Evolutionary conservation across 352 stramenopile genomes (phyloP), one percentile per base, ranked within the genome.

Genomic region (Blastocystis sp.): DNA sequence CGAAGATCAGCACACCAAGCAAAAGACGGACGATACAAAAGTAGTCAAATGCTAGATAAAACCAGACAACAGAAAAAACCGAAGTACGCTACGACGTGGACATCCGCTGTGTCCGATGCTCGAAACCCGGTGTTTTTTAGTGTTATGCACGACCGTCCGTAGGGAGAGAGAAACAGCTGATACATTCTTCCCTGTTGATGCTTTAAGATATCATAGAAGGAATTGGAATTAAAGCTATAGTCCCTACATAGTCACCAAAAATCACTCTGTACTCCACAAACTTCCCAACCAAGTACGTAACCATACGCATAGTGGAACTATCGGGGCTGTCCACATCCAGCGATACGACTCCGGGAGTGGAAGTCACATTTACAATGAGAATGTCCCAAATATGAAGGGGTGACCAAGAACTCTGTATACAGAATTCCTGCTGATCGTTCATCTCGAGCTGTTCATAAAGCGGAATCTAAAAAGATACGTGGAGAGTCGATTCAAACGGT

Each of bases 361-460:
- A 53, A 2, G 73, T 66, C 9, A 85, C 45, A 45, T 66, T 85
- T 9, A 85, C 73, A 24, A 85, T 45, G 2, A 50, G 45, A 34
- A 85, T 26, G 20, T 68, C 68, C 73, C 73, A 85, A 11, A 85
- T n/a, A 53, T 85, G 53, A 50, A 65, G 6, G 0, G 55, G 63
- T 16, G 11, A 47, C 24, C 39, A 45, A 20, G 63, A 73, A 7
- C 63, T 26, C 30, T 73, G 20, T 5, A 73, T 30, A 16, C 39
- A 47, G 63, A 45, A 20, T 30, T 47, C 47, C 7, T 7, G 8
- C 20, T 41, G 39, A 7, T 73, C n/a, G 30, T 43, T 5, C 2
- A 37, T 26, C 24, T 43, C 11, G 26, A 73, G 7, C 63, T 73
- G 50, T 41, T 20, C 7, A 39, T 34, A 34, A 34, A 34, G 30